phyloP scores from a whole-genome alignment of 305 asterid species.

The Fraxinus greggii region DNA sequence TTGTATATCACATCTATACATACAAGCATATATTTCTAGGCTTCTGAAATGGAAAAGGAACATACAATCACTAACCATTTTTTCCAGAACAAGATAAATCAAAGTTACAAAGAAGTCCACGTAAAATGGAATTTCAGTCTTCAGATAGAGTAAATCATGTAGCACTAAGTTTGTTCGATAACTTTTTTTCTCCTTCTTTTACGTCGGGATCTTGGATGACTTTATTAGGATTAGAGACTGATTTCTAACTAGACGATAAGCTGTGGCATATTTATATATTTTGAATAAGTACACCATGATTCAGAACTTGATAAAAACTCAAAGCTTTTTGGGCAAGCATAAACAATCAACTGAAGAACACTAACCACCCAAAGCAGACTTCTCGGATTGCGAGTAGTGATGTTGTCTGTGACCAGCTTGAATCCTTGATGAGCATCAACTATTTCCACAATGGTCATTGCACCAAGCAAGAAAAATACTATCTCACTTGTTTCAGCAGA shows the following conservation, averaged over 20 bases:
- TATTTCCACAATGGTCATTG: conserved; percentile 98
- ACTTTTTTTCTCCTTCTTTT: neutral
- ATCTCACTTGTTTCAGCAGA: conserved; percentile 96
- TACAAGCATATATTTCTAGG: neutral
- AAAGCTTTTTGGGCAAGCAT: neutral
- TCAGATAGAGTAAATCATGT: neutral
- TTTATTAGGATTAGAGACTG: neutral
- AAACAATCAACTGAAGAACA: conserved; percentile 18
- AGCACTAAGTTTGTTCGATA: neutral
- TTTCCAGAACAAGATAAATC: neutral
- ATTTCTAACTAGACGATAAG: neutral
- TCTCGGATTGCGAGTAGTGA: conserved; percentile 90
- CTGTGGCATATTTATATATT: conserved; percentile 6
- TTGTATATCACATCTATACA: neutral
- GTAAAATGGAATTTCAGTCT: neutral
- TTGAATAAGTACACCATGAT: neutral
- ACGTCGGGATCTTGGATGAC: neutral
- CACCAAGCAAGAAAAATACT: conserved; percentile 93
- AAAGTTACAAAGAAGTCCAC: neutral
- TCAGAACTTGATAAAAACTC: neutral
- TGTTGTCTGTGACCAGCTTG: conserved; percentile 89
- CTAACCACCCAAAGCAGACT: conserved; percentile 98
- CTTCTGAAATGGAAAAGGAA: neutral
- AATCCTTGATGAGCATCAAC: conserved; percentile 99
- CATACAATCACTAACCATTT: neutral